Conservation (phyloP, 2,329 filamentous ascomycete genomes). For the Stagonosporopsis rhizophila region DNA sequence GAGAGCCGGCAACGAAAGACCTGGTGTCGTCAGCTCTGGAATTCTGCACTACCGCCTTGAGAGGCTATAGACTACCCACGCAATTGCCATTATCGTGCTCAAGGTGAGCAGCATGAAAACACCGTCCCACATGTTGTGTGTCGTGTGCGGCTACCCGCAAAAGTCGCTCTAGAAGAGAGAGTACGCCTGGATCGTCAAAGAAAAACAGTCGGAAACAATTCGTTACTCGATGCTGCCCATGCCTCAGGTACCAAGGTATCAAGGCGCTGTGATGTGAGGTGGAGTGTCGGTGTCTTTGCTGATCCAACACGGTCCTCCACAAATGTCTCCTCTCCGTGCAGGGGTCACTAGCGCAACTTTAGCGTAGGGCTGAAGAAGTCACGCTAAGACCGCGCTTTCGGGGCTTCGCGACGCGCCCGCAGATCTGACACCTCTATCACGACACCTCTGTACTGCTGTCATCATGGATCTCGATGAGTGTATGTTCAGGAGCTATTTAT, state of each 20-base stretch:
- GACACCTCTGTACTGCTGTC: not conserved
- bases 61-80: constrained; percentile 54
- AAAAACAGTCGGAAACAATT: constrained; percentile 10
- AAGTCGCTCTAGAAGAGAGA: constrained; percentile 16
- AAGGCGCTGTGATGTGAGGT: constrained; percentile 2
- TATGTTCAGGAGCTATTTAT: constrained; percentile 19
- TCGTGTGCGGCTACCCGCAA: constrained; percentile 21
- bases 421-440: constrained; percentile 9
- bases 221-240: constrained; percentile 29
- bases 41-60: not conserved
- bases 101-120: constrained; percentile 69
- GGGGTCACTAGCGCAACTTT: constrained; percentile 11
- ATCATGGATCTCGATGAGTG: constrained; percentile 45
- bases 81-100: constrained; percentile 70
- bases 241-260: constrained; percentile 8
- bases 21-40: constrained; percentile 57
- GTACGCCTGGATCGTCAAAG: constrained; percentile 25
- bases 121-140: constrained; percentile 63
- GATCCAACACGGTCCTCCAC: constrained; percentile 16
- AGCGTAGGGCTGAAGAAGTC: constrained; percentile 34
- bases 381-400: constrained; percentile 21
- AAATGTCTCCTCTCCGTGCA: constrained; percentile 16
- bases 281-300: constrained; percentile 13
- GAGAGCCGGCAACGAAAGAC: constrained; percentile 89
- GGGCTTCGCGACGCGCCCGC: constrained; percentile 12